Base-by-base conservation (phyloP, 164 flowering plant genomes). In the Taxillus chinensis region DNA sequence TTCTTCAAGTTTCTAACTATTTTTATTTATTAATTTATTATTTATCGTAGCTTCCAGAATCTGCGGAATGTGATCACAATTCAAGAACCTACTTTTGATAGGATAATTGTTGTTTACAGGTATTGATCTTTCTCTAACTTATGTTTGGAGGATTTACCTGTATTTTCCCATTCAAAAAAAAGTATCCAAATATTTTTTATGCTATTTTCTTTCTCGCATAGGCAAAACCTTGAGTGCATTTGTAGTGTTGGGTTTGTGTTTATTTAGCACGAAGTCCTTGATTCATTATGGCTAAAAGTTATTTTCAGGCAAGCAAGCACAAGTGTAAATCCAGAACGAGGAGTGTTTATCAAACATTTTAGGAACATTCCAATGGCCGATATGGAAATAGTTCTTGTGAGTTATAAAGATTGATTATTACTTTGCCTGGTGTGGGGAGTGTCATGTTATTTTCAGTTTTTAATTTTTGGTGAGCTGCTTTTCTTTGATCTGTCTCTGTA, bases 361-460 rank as follows among this genome's bases (percentile, higher is more conserved):
- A 90, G 76, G 69, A 89, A 87, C 77, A 93, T 93, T 67, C 97
- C 99, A 39, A 93, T 93, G 99, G 99, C 99, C 57, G 99, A 93
- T 79, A 69, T 93, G 93, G 99, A 93, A 73, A 79, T 93, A 64
- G 96, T 89, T 61, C 84, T 90, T 68, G 99, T 90, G 65, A 80
- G 96, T 75, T 51, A 27, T 57, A 9, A 0, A 53, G 51, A 2
- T 27, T 56, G 13, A 5, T 27, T 52, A 46, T 39, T 15, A 8
- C 10, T 15, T 27, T n/a, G 2, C n/a, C 7, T 53, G 51, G 9
- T 17, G 41, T 45, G 48, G 41, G 52, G n/a, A 8, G 15, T 58
- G 40, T 39, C 62, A 60, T n/a, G 59, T 40, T 37, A 8, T 55
- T 27, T n/a, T 39, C 3, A 40, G 10, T 55, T 55, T 54, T 38